A percentile compares a stretch with the other conserved stretches of the same genome.
These are phyloP conservation scores for Coemansia sp. DNA, from an alignment of 192 early-diverging fungal species.

Conservation along the genomic window DNA sequence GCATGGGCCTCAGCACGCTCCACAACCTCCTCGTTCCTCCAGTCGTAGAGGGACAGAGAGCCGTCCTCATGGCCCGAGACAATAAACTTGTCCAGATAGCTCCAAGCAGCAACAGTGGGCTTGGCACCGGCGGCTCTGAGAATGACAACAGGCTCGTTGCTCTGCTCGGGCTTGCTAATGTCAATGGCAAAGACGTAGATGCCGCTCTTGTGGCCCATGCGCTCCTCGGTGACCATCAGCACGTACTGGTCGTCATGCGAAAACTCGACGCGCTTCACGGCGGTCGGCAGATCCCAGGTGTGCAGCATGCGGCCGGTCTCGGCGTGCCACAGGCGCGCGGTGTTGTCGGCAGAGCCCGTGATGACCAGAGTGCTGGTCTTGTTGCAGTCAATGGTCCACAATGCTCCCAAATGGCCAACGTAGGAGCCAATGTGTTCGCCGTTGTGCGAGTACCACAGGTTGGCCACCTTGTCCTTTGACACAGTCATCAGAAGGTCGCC, in stretches of 20 bases:
- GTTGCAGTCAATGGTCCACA: conserved; percentile 96
- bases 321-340: conserved; percentile 91
- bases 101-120: conserved; percentile 93
- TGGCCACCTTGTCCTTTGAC: conserved; percentile 93
- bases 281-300: conserved; percentile 88
- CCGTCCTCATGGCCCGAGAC: conserved; percentile 96
- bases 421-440: conserved; percentile 96
- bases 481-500: conserved; percentile 97
- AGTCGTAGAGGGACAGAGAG: conserved; percentile 85
- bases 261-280: conserved; percentile 90
- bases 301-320: conserved; percentile 88
- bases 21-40: conserved; percentile 73
- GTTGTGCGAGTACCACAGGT: conserved; percentile 97
- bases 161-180: conserved; percentile 63
- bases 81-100: conserved; percentile 90
- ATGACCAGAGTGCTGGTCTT: conserved; percentile 77
- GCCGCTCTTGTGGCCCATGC: conserved; percentile 90
- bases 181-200: conserved; percentile 85
- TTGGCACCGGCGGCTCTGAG: conserved; percentile 80
- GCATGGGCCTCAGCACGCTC: conserved; percentile 67
- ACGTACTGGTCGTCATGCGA: conserved; percentile 87
- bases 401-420: conserved; percentile 89
- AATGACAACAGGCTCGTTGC: conserved; percentile 73
- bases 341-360: conserved; percentile 92
- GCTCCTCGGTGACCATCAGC: conserved; percentile 93